Percentiles rank a stretch among this genome's conserved stretches.
phyloP scores from a whole-genome alignment of 2,329 filamentous ascomycete species.

The Penicillium verrucosum region DNA sequence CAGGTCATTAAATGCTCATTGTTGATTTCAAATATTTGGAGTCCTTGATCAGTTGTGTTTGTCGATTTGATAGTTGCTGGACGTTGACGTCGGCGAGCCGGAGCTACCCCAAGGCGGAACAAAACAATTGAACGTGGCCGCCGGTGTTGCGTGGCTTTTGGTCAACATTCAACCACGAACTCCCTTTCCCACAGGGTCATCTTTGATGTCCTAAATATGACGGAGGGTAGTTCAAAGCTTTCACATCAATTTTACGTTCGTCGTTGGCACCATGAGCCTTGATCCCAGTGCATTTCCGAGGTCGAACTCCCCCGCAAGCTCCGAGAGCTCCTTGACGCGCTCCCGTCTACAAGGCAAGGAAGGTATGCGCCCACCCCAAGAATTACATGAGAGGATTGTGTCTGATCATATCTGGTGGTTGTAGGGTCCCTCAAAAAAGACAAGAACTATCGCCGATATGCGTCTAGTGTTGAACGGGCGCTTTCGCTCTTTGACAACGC shows the following conservation, averaged over 20 bases:
- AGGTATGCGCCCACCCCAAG: constrained; percentile 53
- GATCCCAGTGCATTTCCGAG: constrained; percentile 42
- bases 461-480: constrained; percentile 79
- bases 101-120: constrained; percentile 23
- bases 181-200: constrained; percentile 13
- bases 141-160: constrained; percentile 23
- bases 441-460: constrained; percentile 80
- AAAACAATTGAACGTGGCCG: constrained; percentile 24
- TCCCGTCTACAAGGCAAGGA: constrained; percentile 74
- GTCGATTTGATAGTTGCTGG: neutral
- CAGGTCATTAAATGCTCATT: constrained; percentile 13
- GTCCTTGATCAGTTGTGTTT: neutral
- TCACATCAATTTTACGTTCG: constrained; percentile 23
- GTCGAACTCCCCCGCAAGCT: constrained; percentile 71
- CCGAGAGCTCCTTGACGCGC: constrained; percentile 75
- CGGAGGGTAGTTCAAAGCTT: constrained; percentile 24
- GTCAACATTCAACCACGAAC: constrained; percentile 16
- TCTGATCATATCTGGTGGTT: constrained; percentile 4
- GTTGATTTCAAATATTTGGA: neutral
- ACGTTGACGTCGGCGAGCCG: constrained; percentile 21
- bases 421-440: constrained; percentile 52
- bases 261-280: constrained; percentile 42
- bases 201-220: constrained; percentile 37
- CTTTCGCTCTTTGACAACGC: constrained; percentile 87
- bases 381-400: neutral